phyloP scores from a whole-genome alignment of 345 rosid genomes.

The Camelina sativa region DNA sequence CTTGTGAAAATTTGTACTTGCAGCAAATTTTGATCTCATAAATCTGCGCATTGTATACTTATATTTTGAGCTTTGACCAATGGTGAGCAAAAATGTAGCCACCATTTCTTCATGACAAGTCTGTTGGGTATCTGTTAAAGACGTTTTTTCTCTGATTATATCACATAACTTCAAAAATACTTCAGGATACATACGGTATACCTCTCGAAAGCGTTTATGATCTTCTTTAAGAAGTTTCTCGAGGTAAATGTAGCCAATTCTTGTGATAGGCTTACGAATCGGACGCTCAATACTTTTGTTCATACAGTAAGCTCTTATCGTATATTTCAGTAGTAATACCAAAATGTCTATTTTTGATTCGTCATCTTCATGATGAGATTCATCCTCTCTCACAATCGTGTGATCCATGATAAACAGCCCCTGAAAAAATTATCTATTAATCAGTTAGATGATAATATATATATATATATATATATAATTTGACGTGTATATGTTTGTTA shows the following conservation, averaged over 20 bases:
- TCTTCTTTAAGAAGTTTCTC: neutral
- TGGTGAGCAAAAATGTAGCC: neutral
- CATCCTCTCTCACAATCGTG: neutral
- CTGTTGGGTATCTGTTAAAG: neutral
- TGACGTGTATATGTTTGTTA: neutral
- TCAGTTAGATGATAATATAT: no score
- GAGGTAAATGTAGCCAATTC: neutral
- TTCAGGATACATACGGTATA: neutral
- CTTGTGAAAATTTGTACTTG: neutral
- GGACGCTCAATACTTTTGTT: neutral
- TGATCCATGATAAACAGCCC: neutral
- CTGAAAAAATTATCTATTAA: no score
- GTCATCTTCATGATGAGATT: neutral
- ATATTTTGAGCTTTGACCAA: neutral
- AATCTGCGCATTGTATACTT: neutral
- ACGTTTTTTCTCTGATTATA: neutral
- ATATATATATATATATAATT: no score
- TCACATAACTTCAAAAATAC: slow-evolving; percentile 4
- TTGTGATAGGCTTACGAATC: neutral
- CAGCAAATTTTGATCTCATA: neutral
- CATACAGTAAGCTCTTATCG: neutral
- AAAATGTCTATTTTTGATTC: neutral
- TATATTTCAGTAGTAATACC: neutral
- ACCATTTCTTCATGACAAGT: neutral
- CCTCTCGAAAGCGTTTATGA: neutral